These are phyloP conservation scores for Penicilliopsis zonata DNA, from an alignment of 495 filamentous ascomycete species.

Conservation along the genomic window DNA sequence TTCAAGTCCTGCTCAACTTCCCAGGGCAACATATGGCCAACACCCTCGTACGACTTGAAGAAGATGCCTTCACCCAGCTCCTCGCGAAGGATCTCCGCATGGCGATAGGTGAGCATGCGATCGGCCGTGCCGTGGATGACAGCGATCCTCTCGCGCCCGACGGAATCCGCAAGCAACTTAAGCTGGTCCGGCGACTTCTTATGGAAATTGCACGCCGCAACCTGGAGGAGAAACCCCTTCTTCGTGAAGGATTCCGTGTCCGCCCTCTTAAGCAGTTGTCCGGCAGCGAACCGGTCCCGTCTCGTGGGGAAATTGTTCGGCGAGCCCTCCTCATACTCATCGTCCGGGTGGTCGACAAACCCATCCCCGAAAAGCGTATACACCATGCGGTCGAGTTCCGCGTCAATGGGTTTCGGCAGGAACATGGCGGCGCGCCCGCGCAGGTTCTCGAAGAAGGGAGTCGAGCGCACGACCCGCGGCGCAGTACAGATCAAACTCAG, in stretches of 20 bases:
- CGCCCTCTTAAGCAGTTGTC: conserved; percentile 55
- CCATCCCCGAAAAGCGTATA: conserved; percentile 43
- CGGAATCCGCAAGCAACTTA: conserved; percentile 43
- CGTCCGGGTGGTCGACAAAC: conserved; percentile 53
- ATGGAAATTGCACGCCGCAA: conserved; percentile 71
- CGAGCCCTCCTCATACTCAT: conserved; percentile 23
- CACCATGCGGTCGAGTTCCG: conserved; percentile 39
- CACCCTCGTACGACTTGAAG: conserved; percentile 45
- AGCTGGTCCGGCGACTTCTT: conserved; percentile 55
- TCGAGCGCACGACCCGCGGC: conserved; percentile 52
- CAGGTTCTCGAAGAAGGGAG: conserved; percentile 52
- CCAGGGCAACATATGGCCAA: conserved; percentile 56
- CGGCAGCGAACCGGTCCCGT: conserved; percentile 66
- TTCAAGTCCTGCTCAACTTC: conserved; percentile 53
- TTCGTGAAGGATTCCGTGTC: conserved; percentile 42
- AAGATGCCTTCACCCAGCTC: conserved; percentile 36
- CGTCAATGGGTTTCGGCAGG: conserved; percentile 54
- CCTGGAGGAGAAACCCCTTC: conserved; percentile 62
- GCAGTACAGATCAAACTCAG: conserved; percentile 60
- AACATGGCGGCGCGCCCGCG: conserved; percentile 48
- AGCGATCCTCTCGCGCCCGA: conserved; percentile 61
- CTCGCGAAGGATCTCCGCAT: conserved; percentile 47
- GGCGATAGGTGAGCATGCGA: conserved; percentile 58
- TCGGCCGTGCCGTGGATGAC: conserved; percentile 65
- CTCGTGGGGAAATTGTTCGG: conserved; percentile 54